Conservation (phyloP, 1,139 yeast genomes). For the Wickerhamomyces sp. region DNA sequence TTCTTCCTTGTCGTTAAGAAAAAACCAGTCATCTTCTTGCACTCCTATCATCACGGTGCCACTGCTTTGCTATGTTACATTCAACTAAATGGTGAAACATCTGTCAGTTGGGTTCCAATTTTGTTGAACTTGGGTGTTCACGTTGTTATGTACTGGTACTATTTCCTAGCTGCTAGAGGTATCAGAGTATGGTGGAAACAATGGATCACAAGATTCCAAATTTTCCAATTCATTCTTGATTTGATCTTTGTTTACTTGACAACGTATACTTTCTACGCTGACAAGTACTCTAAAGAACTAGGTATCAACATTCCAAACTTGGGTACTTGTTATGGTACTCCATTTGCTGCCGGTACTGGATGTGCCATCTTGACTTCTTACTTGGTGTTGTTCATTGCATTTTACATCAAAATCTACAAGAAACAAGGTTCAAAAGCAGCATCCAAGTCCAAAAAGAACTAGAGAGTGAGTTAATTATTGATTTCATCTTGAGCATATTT, state of each 20-base stretch:
- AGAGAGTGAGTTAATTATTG: too few relatives aligned
- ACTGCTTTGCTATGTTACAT: conserved; percentile 94
- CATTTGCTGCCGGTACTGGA: conserved; percentile 88
- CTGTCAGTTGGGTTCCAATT: conserved; percentile 96
- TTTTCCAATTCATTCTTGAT: conserved; percentile 88
- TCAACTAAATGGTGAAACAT: conserved; percentile 84
- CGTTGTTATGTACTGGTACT: conserved; percentile 97
- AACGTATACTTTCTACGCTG: conserved; percentile 74
- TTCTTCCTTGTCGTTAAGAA: conserved; percentile 86
- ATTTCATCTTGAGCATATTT: too few relatives aligned
- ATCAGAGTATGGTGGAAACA: conserved; percentile 99
- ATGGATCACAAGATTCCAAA: conserved; percentile 97
- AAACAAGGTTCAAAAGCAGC: conserved; percentile 4
- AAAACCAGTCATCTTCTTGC: conserved; percentile 86
- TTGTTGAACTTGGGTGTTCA: conserved; percentile 86
- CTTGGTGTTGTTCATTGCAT: conserved; percentile 84
- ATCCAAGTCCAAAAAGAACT: conserved; percentile 4
- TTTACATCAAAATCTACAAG: conserved; percentile 84
- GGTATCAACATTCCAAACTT: conserved; percentile 61
- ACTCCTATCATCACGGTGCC: conserved; percentile 98
- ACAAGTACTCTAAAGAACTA: conserved; percentile 42
- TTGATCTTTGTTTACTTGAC: conserved; percentile 89
- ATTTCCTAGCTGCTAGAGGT: conserved; percentile 89
- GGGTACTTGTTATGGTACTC: conserved; percentile 90
- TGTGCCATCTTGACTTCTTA: conserved; percentile 86